Conservation (phyloP, 306 rosid genomes). For the Glycine soja region DNA sequence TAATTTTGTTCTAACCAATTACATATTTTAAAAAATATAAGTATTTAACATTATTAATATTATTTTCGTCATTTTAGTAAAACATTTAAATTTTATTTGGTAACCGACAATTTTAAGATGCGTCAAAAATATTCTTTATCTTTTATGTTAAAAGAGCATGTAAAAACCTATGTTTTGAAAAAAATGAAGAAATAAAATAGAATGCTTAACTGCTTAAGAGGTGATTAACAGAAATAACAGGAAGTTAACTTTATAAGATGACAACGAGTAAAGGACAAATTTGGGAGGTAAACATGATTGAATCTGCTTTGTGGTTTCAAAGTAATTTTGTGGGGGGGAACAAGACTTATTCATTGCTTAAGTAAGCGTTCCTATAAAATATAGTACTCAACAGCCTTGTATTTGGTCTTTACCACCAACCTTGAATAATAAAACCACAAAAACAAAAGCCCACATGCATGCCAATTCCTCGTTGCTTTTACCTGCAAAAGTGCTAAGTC, state of each 20-base stretch:
- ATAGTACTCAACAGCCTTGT: slow-evolving; percentile 30
- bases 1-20: too few relatives aligned
- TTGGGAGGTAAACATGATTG: neutral
- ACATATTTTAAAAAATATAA: too few relatives aligned
- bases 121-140: neutral
- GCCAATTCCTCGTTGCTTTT: neutral
- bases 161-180: neutral
- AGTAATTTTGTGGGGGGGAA: too few relatives aligned
- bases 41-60: neutral
- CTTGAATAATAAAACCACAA: slow-evolving; percentile 21
- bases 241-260: neutral
- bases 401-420: slow-evolving; percentile 40
- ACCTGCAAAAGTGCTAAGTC: slow-evolving; percentile 10
- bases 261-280: neutral
- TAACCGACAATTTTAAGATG: neutral
- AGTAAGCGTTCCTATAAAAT: slow-evolving; percentile 27
- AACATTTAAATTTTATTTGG: neutral
- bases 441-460: slow-evolving; percentile 34
- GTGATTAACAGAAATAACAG: neutral
- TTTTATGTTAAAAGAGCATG: neutral
- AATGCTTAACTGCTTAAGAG: neutral
- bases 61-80: neutral
- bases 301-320: slow-evolving; percentile 32
- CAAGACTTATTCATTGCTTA: slow-evolving; percentile 36
- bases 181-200: neutral